A percentile compares a stretch with the other conserved stretches of the same genome.
Evolutionary conservation across 2,329 filamentous ascomycete genomes (phyloP).

Genomic region (Beauveria brongniartii): DNA sequence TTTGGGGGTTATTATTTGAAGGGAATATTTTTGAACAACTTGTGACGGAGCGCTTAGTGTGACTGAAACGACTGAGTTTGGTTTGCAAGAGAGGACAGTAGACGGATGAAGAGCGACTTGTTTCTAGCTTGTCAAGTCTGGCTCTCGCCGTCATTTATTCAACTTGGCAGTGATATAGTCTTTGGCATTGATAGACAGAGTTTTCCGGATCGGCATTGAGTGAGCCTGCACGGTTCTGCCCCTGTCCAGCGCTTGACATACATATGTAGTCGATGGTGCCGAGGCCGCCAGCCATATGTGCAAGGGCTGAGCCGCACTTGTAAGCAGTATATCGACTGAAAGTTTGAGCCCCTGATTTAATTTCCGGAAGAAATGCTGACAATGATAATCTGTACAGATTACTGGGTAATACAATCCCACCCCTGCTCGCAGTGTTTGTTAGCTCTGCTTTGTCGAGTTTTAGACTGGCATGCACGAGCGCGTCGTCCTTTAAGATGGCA

Average conservation of each 20-base stretch:
- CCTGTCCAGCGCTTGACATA: not conserved
- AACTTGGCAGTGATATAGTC: not conserved
- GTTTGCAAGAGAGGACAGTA: not conserved
- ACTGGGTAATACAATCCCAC: too few species aligned
- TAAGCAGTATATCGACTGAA: too few species aligned
- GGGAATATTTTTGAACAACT: not conserved
- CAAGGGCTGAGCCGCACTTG: too few species aligned
- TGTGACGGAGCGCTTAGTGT: not conserved
- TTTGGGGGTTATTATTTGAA: not conserved
- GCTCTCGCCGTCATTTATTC: not conserved
- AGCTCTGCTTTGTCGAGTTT: too few species aligned
- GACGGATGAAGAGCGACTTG: not conserved
- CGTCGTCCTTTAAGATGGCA: too few species aligned
- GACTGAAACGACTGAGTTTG: conserved; percentile 1
- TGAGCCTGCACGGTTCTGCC: not conserved
- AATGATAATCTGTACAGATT: too few species aligned
- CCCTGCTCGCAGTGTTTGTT: too few species aligned
- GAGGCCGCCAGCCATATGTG: not conserved
- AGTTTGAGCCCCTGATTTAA: not conserved
- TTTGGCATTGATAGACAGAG: not conserved
- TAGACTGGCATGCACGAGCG: too few species aligned
- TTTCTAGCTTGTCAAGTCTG: not conserved
- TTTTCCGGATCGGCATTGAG: not conserved
- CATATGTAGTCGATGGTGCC: conserved; percentile 7
- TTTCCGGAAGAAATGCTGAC: too few species aligned